phyloP scores from a whole-genome alignment of 23 red algal species.

The Chondrus crispus region DNA sequence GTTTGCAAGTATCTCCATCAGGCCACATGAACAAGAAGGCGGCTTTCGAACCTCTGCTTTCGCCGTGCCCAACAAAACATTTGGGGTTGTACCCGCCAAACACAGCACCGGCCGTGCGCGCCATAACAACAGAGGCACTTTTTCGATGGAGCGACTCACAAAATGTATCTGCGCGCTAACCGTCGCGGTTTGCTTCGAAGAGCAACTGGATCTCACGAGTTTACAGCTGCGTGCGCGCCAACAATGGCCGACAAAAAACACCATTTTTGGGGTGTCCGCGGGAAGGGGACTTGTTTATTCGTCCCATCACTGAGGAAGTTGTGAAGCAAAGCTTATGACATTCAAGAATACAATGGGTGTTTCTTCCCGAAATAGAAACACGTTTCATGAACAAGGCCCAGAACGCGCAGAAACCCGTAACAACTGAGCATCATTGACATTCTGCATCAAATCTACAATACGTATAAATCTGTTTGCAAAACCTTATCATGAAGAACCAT shows the following conservation, averaged over 20 bases:
- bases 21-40: conserved; percentile 83
- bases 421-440: no score
- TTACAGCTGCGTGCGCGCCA: conserved; percentile 67
- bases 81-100: conserved; percentile 81
- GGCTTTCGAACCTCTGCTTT: conserved; percentile 64
- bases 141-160: conserved; percentile 43
- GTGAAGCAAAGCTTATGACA: no score
- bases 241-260: conserved; percentile 61
- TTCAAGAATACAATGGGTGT: no score
- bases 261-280: conserved; percentile 36
- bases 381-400: no score
- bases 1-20: conserved; percentile 62
- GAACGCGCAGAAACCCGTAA: no score
- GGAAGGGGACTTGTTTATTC: conserved; percentile 51
- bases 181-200: conserved; percentile 66
- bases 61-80: conserved; percentile 81
- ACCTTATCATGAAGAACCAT: no score
- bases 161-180: conserved; percentile 65
- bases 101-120: conserved; percentile 17
- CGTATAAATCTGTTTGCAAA: no score
- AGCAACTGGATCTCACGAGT: conserved; percentile 45
- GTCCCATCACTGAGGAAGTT: no score
- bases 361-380: no score
- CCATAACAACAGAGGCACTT: conserved; percentile 52
- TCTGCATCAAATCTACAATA: no score